These are phyloP conservation scores for Vaccinium myrtillus DNA, from an alignment of 148 eudicot species.

Conservation along the genomic window DNA sequence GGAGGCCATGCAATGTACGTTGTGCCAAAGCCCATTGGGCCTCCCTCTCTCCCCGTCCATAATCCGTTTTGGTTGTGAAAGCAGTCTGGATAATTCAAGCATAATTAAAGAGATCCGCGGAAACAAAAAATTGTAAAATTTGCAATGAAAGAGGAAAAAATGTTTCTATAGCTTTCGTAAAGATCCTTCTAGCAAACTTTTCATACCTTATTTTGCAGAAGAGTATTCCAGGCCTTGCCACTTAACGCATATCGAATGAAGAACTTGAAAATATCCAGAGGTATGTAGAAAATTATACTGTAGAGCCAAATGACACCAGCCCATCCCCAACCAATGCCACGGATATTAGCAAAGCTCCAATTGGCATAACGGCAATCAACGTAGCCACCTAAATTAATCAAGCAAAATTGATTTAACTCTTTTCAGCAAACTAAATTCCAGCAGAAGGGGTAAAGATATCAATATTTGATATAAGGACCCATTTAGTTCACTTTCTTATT, in stretches of 20 bases:
- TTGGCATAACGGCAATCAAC: conserved; percentile 63
- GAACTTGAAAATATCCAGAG: conserved; percentile 73
- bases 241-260: conserved; percentile 54
- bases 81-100: conserved; percentile 46
- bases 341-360: conserved; percentile 64
- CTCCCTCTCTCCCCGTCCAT: conserved; percentile 73
- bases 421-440: background rate
- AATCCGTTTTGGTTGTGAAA: conserved; percentile 69
- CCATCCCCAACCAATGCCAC: conserved; percentile 90
- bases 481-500: background rate
- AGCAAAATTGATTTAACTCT: background rate
- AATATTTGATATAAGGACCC: background rate
- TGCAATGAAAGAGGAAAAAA: background rate
- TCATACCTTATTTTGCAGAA: conserved; percentile 64
- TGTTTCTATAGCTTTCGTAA: background rate
- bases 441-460: background rate
- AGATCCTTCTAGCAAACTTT: background rate
- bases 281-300: conserved; percentile 58
- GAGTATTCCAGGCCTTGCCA: conserved; percentile 66
- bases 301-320: conserved; percentile 83
- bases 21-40: conserved; percentile 83
- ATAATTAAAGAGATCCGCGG: background rate
- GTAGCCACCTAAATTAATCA: conserved; percentile 64
- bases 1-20: conserved; percentile 75
- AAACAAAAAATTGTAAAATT: background rate